Percentiles rank a stretch among this genome's conserved stretches.
Conservation (phyloP, 2,329 filamentous ascomycete genomes). For the Septoria linicola region DNA sequence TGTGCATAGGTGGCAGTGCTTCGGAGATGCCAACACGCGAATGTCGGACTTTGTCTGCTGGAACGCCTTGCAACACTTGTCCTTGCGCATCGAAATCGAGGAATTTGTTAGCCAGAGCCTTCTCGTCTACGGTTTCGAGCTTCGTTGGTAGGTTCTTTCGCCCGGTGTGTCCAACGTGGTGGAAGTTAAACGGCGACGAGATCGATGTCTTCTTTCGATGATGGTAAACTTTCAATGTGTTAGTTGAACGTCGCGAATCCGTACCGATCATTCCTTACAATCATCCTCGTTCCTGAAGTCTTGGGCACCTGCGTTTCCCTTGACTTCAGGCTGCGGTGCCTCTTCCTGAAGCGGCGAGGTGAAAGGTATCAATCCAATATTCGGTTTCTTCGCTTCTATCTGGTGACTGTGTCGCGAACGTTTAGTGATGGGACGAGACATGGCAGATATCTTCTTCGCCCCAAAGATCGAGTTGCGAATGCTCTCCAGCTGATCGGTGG, state of each 20-base stretch:
- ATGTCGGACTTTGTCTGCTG: neutral
- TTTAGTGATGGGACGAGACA: constrained; percentile 14
- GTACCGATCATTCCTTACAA: constrained; percentile 17
- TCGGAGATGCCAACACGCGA: constrained; percentile 25
- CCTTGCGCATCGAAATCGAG: constrained; percentile 52
- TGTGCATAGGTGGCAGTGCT: neutral
- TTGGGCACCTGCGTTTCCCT: constrained; percentile 14
- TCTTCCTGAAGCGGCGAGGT: constrained; percentile 13
- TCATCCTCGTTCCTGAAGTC: constrained; percentile 24
- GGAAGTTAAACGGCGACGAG: constrained; percentile 64
- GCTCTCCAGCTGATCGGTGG: constrained; percentile 27
- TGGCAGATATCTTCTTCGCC: constrained; percentile 17
- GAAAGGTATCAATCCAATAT: constrained; percentile 20
- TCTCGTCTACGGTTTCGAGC: constrained; percentile 52
- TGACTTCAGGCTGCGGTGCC: constrained; percentile 1
- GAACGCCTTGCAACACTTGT: constrained; percentile 47
- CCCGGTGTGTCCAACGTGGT: constrained; percentile 61
- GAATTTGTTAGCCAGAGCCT: constrained; percentile 55
- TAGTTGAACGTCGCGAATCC: neutral
- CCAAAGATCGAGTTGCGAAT: constrained; percentile 32
- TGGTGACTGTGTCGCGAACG: constrained; percentile 20
- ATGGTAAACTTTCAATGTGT: constrained; percentile 27
- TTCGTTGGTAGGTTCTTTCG: constrained; percentile 52
- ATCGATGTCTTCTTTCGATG: constrained; percentile 50
- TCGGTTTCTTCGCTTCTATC: constrained; percentile 4